Percentiles rank a stretch among this genome's conserved stretches.
phyloP scores from a whole-genome alignment of 2,329 filamentous ascomycete species.

The Xylaria hypoxylon region DNA sequence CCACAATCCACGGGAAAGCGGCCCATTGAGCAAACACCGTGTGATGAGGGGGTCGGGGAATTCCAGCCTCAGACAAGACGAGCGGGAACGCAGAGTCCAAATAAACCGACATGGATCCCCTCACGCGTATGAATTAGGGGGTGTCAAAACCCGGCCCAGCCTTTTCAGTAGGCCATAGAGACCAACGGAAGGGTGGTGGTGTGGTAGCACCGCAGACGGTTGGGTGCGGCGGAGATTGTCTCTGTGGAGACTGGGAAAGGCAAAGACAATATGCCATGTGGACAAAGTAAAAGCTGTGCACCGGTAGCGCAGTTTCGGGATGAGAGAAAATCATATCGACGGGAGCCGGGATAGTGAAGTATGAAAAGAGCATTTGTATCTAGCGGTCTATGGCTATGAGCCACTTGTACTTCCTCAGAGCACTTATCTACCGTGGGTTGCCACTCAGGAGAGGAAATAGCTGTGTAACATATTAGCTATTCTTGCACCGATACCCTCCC shows the following conservation, averaged over 20 bases:
- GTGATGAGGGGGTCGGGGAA: conserved; percentile 9
- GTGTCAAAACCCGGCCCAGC: too few relatives aligned
- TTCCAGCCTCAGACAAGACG: neutral
- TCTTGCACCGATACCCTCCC: too few relatives aligned
- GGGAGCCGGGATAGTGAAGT: too few relatives aligned
- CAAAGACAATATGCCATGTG: conserved; percentile 31
- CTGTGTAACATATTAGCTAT: too few relatives aligned
- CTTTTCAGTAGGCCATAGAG: neutral
- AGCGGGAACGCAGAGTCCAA: neutral
- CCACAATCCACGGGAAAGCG: conserved; percentile 4
- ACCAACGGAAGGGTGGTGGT: neutral
- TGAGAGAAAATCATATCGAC: neutral
- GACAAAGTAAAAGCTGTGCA: conserved; percentile 12
- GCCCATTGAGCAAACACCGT: conserved; percentile 26
- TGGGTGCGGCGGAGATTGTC: conserved; percentile 23
- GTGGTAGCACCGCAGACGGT: conserved; percentile 26
- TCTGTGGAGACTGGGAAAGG: conserved; percentile 3
- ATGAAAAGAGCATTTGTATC: too few relatives aligned
- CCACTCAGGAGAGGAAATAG: too few relatives aligned
- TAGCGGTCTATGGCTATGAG: too few relatives aligned
- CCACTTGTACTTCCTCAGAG: too few relatives aligned
- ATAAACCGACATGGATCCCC: neutral
- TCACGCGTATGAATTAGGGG: too few relatives aligned
- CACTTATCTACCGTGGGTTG: too few relatives aligned
- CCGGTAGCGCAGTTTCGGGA: conserved; percentile 12